Percentiles rank a stretch among this genome's conserved stretches.
Conservation (phyloP, 148 eudicot genomes). For the Vaccinium darrowii region DNA sequence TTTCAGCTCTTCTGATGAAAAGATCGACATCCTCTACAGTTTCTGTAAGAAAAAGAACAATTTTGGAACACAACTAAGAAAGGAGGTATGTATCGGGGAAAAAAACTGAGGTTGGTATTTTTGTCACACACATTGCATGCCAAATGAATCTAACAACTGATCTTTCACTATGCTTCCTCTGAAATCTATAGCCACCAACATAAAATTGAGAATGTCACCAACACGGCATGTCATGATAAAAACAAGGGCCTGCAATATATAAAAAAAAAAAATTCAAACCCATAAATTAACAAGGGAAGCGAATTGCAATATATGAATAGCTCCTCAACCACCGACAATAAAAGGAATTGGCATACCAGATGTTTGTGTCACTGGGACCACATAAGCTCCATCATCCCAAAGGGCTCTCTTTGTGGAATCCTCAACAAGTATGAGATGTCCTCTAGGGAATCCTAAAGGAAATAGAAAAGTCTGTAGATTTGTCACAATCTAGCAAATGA, state of each 20-base stretch:
- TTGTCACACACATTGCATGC: neutral
- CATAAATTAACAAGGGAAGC: neutral
- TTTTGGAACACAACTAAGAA: neutral
- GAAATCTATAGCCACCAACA: neutral
- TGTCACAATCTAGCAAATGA: slow-evolving; percentile 12
- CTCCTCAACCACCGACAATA: neutral
- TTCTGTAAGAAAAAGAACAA: slow-evolving; percentile 38
- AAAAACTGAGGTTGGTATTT: too few relatives aligned
- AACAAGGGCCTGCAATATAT: neutral
- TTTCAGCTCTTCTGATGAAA: slow-evolving; percentile 77
- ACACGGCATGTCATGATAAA: neutral
- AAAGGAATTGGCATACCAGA: too few relatives aligned
- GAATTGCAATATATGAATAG: neutral
- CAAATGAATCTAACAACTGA: neutral
- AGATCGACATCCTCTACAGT: slow-evolving; percentile 82
- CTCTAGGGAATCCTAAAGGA: slow-evolving; percentile 74
- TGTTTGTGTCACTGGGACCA: too few relatives aligned
- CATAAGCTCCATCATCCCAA: slow-evolving; percentile 75
- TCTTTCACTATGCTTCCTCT: neutral
- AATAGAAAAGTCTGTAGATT: neutral
- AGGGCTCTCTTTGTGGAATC: slow-evolving; percentile 96
- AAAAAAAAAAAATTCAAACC: neutral
- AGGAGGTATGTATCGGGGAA: neutral
- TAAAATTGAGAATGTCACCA: neutral
- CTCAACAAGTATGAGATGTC: slow-evolving; percentile 90